Evolutionary conservation across 2,329 filamentous ascomycete genomes (phyloP).

Genomic region (Escovopsis sp.): DNA sequence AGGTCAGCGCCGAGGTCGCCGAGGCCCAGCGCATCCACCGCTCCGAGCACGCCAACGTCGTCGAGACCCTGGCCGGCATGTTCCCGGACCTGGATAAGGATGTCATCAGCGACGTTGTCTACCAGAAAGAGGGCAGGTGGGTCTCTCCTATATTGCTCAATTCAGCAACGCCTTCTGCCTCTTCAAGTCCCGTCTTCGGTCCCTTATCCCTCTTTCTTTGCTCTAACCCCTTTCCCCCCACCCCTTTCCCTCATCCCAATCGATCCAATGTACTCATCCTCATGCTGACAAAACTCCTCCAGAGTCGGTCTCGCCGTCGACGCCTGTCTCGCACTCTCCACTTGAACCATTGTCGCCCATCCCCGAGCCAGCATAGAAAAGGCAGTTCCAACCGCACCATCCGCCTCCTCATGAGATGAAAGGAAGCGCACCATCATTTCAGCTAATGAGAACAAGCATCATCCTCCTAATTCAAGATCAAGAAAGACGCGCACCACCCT

Average conservation of each 20-base stretch:
- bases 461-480: no score
- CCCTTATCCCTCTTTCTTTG: no score
- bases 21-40: slow-evolving; percentile 71
- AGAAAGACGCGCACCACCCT: no score
- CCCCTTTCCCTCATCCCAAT: neutral
- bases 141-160: no score
- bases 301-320: slow-evolving; percentile 78
- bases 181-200: no score
- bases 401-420: no score
- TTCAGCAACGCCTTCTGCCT: slow-evolving; percentile 4
- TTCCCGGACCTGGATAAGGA: slow-evolving; percentile 91
- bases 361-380: no score
- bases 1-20: slow-evolving; percentile 79
- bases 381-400: no score
- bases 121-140: slow-evolving; percentile 86
- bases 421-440: no score
- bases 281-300: slow-evolving; percentile 5
- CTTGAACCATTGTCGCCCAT: no score
- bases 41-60: slow-evolving; percentile 77
- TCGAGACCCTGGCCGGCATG: slow-evolving; percentile 90
- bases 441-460: no score
- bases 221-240: no score
- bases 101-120: slow-evolving; percentile 90
- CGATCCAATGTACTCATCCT: neutral
- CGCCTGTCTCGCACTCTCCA: slow-evolving; percentile 59